A percentile compares a stretch with the other conserved stretches of the same genome.
phyloP scores from a whole-genome alignment of 495 filamentous ascomycete genomes.

The Tuber magnatum region DNA sequence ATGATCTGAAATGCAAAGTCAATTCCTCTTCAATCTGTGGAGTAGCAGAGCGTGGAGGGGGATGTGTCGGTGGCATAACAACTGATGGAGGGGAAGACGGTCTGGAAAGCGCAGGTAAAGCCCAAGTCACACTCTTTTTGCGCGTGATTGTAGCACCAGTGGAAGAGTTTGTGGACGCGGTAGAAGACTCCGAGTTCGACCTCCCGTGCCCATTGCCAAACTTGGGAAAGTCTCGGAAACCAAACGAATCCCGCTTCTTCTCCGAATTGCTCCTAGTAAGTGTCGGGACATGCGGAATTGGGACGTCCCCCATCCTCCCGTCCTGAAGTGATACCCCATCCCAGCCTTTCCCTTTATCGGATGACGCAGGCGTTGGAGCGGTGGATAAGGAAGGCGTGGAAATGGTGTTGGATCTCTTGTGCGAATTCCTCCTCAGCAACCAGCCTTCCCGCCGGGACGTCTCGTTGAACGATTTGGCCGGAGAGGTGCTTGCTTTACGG shows the following conservation, averaged over 20 bases:
- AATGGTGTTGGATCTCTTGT: constrained; percentile 36
- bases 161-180: constrained; percentile 32
- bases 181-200: constrained; percentile 31
- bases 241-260: constrained; percentile 29
- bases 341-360: constrained; percentile 33
- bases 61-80: constrained; percentile 39
- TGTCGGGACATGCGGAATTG: constrained; percentile 8
- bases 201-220: constrained; percentile 33
- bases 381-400: constrained; percentile 22
- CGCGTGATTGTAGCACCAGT: constrained; percentile 23
- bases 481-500: constrained; percentile 24
- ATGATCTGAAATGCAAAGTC: constrained; percentile 31
- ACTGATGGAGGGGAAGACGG: constrained; percentile 24
- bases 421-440: constrained; percentile 36
- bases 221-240: constrained; percentile 32
- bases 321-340: constrained; percentile 40
- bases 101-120: constrained; percentile 27
- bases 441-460: constrained; percentile 37
- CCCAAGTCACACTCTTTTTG: constrained; percentile 39
- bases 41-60: constrained; percentile 33
- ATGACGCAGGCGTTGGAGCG: constrained; percentile 3
- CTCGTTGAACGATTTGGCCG: constrained; percentile 26
- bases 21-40: constrained; percentile 37
- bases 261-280: constrained; percentile 25
- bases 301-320: constrained; percentile 35